A percentile compares a stretch with the other conserved stretches of the same genome.
Evolutionary conservation across 2,329 filamentous ascomycete species (phyloP).

Genomic region (Penicillium thymicola): DNA sequence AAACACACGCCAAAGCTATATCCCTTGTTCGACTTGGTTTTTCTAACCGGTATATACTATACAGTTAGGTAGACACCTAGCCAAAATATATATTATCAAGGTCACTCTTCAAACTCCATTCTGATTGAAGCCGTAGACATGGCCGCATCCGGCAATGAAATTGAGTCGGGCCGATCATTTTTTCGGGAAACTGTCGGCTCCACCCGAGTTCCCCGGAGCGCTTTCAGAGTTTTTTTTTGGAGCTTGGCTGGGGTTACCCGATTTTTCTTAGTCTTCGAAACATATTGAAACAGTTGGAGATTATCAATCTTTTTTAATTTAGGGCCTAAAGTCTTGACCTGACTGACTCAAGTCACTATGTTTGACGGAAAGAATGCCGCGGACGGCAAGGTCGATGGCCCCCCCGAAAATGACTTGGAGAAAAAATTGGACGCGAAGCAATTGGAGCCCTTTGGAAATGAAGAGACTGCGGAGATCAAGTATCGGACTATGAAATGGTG

Average conservation of each 20-base stretch:
- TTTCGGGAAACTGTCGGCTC: constrained; percentile 5
- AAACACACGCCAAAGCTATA: not conserved
- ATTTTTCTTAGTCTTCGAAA: not conserved
- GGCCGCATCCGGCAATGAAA: not conserved
- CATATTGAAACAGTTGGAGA: not conserved
- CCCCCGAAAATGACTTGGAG: constrained; percentile 14
- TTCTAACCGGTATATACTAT: too few relatives aligned
- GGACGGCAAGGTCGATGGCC: constrained; percentile 11
- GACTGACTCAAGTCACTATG: constrained; percentile 9
- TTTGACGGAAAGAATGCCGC: constrained; percentile 17
- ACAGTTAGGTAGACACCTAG: not conserved
- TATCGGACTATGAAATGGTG: constrained; percentile 51
- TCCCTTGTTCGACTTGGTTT: not conserved
- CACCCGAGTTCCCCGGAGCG: constrained; percentile 5
- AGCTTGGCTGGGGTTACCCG: not conserved
- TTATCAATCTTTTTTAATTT: not conserved
- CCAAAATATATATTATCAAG: not conserved
- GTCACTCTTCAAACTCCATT: too few relatives aligned
- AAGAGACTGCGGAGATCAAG: constrained; percentile 43
- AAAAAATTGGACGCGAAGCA: constrained; percentile 17
- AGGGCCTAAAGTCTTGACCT: not conserved
- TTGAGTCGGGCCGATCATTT: not conserved
- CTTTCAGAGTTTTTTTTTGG: constrained; percentile 6
- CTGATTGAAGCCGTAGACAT: not conserved
- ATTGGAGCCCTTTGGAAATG: constrained; percentile 40